Conservation (phyloP, 768 basidiomycete genomes). For the Daedaleopsis sinensis region DNA sequence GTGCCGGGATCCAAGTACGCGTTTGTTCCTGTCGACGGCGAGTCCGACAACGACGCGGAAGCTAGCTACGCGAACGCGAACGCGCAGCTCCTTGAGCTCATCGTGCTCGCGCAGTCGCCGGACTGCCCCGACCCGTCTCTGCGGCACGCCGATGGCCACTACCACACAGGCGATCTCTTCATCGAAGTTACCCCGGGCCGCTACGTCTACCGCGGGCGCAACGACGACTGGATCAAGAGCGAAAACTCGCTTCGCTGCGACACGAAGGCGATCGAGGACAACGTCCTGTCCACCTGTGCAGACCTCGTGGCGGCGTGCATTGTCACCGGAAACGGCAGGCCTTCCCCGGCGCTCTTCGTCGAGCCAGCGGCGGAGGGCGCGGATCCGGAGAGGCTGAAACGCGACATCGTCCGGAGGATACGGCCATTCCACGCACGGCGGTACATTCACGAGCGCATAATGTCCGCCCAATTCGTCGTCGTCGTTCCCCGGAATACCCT, state of each 20-base stretch:
- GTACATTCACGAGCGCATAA: slow-evolving; percentile 81
- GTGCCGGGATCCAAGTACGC: slow-evolving; percentile 64
- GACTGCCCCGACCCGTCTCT: slow-evolving; percentile 71
- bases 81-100: slow-evolving; percentile 62
- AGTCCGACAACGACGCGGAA: slow-evolving; percentile 33
- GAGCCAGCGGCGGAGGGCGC: slow-evolving; percentile 56
- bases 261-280: slow-evolving; percentile 83
- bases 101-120: slow-evolving; percentile 65
- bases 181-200: slow-evolving; percentile 58
- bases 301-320: slow-evolving; percentile 71
- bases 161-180: slow-evolving; percentile 83
- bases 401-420: slow-evolving; percentile 76
- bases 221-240: slow-evolving; percentile 87
- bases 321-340: slow-evolving; percentile 75
- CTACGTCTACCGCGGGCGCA: slow-evolving; percentile 70
- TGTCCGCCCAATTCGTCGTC: slow-evolving; percentile 64
- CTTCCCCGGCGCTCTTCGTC: slow-evolving; percentile 76
- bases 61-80: slow-evolving; percentile 51
- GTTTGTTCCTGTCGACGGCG: slow-evolving; percentile 59
- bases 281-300: slow-evolving; percentile 63
- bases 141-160: slow-evolving; percentile 64
- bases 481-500: slow-evolving; percentile 65
- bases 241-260: slow-evolving; percentile 80
- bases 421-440: slow-evolving; percentile 73
- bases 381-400: slow-evolving; percentile 63